A percentile compares a stretch with the other conserved stretches of the same genome.
phyloP scores from a whole-genome alignment of 805 yeast genomes.

The Lipomyces japonicus region DNA sequence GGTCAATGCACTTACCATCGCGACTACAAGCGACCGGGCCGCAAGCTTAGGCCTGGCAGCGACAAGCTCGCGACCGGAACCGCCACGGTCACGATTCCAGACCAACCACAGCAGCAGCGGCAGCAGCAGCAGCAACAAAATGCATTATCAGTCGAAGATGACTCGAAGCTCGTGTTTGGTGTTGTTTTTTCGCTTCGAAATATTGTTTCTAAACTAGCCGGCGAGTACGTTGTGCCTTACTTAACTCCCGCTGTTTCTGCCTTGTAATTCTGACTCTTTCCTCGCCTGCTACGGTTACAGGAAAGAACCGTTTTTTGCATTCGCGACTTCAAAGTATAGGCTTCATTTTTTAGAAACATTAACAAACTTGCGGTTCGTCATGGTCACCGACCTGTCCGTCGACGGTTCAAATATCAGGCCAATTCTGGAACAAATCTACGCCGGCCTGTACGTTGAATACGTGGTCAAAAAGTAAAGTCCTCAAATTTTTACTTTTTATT shows the following conservation, averaged over 20 bases:
- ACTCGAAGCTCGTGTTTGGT: conserved; percentile 81
- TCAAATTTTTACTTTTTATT: conserved; percentile 23
- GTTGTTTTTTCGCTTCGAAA: conserved; percentile 74
- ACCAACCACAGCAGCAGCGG: not conserved
- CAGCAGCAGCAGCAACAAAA: not conserved
- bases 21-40: conserved; percentile 44
- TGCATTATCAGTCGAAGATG: conserved; percentile 49
- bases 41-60: conserved; percentile 16
- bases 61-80: not conserved
- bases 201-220: conserved; percentile 56
- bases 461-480: conserved; percentile 53
- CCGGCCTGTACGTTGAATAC: conserved; percentile 53
- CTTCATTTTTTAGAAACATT: conserved; percentile 78
- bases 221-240: conserved; percentile 32
- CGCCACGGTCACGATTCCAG: not conserved
- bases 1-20: conserved; percentile 75
- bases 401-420: conserved; percentile 56
- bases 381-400: conserved; percentile 62
- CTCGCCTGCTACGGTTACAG: conserved; percentile 34
- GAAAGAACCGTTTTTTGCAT: conserved; percentile 36
- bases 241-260: not conserved
- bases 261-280: not conserved
- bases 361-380: conserved; percentile 69
- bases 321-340: conserved; percentile 63
- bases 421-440: conserved; percentile 57